Conservation (phyloP, 495 filamentous ascomycete genomes). For the Ramalina intermedia region DNA sequence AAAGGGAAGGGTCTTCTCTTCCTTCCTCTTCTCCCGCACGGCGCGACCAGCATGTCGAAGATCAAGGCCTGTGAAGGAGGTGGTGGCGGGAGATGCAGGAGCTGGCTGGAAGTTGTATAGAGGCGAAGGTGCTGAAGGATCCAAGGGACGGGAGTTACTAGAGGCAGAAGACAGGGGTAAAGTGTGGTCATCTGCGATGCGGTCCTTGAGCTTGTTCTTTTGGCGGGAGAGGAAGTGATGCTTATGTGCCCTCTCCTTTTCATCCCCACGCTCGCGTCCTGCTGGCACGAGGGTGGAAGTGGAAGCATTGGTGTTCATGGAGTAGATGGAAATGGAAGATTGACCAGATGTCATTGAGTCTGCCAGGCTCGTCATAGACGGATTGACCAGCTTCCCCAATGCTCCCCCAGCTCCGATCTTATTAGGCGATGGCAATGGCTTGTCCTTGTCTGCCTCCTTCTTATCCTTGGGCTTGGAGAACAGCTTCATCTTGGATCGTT, state of each 20-base stretch:
- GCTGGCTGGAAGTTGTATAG: conserved; percentile 69
- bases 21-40: conserved; percentile 79
- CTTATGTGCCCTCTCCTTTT: conserved; percentile 44
- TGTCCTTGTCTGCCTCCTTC: conserved; percentile 47
- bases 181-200: conserved; percentile 58
- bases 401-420: conserved; percentile 53
- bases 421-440: conserved; percentile 63
- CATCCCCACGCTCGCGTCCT: conserved; percentile 23
- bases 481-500: conserved; percentile 82
- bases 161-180: conserved; percentile 74
- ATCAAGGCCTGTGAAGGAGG: conserved; percentile 66
- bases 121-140: conserved; percentile 71
- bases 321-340: conserved; percentile 71
- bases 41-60: conserved; percentile 72
- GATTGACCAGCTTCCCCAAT: conserved; percentile 48
- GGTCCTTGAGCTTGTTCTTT: conserved; percentile 78
- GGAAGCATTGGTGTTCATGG: conserved; percentile 60
- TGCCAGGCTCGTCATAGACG: conserved; percentile 60
- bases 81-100: conserved; percentile 52
- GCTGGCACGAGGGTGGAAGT: conserved; percentile 56
- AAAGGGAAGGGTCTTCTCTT: conserved; percentile 46
- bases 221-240: conserved; percentile 81
- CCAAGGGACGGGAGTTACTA: conserved; percentile 75
- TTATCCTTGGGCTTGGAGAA: conserved; percentile 78
- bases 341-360: conserved; percentile 47